Evolutionary conservation across 768 basidiomycete genomes (phyloP), one percentile per base, ranked within the genome.

Genomic region (Candolleomyces eurysporus): DNA sequence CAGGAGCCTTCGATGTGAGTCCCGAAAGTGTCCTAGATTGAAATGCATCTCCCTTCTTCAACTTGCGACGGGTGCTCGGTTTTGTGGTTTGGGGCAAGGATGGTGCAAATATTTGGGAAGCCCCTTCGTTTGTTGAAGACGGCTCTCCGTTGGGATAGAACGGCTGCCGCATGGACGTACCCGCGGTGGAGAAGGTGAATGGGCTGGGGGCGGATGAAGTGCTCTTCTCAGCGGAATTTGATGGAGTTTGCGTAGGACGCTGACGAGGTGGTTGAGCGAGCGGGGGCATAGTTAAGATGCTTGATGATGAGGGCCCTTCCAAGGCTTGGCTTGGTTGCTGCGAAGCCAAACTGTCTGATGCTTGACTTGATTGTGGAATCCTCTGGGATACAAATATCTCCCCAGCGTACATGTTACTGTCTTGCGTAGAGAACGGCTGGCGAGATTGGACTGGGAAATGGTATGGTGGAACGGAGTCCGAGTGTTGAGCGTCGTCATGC

Each of bases 301-400:
- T 50, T 43, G 58, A 55, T 5, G 36, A 31, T 7, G 40, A 40
- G 32, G 58, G 43, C 16, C 17, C 39, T 19, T 40, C 19, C 32
- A 39, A 42, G n/a, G 36, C 32, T 21, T 58, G 40, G 36, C 31
- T 32, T 48, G 57, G 30, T 4, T 2, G 36, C 32, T 43, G 21
- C 7, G 36, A 48, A 19, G 6, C 26, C 45, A 3, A 46, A 43
- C 14, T 51, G 40, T 30, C 16, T 8, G 21, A 31, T 39, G 14
- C 14, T 40, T 32, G 59, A 36, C 16, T 58, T 8, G 3, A 42
- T 58, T n/a, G 43, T 19, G 16, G 10, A 45, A 40, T 2, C 21
- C 6, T 46, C 4, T 31, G 26, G 14, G 55, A 39, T 9, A 42
- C 21, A 22, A 61, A 61, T 10, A 57, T 61, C 32, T 61, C 60